Evolutionary conservation across 176 grass and related monocot species (phyloP).

Genomic region (Leersia perrieri): DNA sequence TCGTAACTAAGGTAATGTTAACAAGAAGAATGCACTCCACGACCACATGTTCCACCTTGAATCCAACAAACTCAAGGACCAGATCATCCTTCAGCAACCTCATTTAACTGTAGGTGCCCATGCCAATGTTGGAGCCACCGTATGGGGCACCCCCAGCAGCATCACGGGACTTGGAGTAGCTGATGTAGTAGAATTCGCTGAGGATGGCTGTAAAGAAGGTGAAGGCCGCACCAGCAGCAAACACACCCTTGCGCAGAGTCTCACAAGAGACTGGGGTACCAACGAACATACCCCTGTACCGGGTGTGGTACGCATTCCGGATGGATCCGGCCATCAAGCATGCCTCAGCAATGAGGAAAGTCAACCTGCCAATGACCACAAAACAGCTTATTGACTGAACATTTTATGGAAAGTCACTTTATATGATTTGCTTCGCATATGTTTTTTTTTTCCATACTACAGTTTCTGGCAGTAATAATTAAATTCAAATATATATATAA

Average conservation of each 20-base stretch:
- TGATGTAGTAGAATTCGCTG: conserved; percentile 76
- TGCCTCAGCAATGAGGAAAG: conserved; percentile 69
- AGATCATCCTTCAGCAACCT: conserved; percentile 10
- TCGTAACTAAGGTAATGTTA: conserved; percentile 41
- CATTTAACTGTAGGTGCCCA: conserved; percentile 67
- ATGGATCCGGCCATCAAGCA: conserved; percentile 81
- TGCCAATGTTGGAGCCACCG: conserved; percentile 59
- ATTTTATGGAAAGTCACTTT: background rate
- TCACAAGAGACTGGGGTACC: conserved; percentile 57
- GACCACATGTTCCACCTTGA: conserved; percentile 4
- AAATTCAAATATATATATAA: background rate
- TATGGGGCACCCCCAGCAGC: conserved; percentile 40
- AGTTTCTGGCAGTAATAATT: background rate
- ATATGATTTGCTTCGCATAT: background rate
- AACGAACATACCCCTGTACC: conserved; percentile 55
- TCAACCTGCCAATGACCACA: conserved; percentile 43
- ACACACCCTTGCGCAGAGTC: conserved; percentile 83
- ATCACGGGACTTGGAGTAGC: conserved; percentile 59
- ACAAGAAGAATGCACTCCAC: conserved; percentile 22
- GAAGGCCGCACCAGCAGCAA: conserved; percentile 80
- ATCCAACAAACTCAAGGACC: conserved; percentile 18
- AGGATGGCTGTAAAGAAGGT: conserved; percentile 84
- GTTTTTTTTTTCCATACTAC: background rate
- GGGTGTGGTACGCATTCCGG: conserved; percentile 85
- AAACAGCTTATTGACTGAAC: background rate